Evolutionary conservation across 306 rosid genomes (phyloP).

Genomic region (Castanea mollissima): DNA sequence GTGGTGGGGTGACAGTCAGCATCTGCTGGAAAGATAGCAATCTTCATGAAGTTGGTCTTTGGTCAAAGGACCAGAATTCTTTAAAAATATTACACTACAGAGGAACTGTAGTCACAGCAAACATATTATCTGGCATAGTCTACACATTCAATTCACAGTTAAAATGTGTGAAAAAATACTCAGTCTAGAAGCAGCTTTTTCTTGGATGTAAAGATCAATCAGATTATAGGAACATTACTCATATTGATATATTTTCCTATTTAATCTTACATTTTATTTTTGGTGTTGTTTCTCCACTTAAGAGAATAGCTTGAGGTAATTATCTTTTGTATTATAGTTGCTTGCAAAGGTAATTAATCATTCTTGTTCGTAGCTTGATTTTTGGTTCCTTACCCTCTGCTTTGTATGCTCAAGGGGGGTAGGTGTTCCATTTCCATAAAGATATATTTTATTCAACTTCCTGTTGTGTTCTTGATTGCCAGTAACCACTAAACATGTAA

Average conservation of each 20-base stretch:
- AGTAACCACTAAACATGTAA: no score
- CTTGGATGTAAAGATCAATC: not conserved
- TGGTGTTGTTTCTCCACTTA: not conserved
- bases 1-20: slow-evolving; percentile 55
- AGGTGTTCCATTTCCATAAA: no score
- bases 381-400: no score
- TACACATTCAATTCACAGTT: slow-evolving; percentile 38
- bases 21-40: slow-evolving; percentile 57
- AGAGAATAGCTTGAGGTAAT: not conserved
- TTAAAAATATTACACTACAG: slow-evolving; percentile 35
- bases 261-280: not conserved
- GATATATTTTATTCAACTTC: not conserved
- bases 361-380: not conserved
- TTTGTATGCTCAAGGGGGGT: no score
- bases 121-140: slow-evolving; percentile 26
- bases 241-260: not conserved
- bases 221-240: not conserved
- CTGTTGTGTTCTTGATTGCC: not conserved
- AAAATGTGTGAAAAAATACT: slow-evolving; percentile 24
- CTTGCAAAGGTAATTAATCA: not conserved
- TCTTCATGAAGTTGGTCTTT: slow-evolving; percentile 41
- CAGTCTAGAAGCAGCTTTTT: slow-evolving; percentile 9
- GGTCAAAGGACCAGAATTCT: slow-evolving; percentile 24
- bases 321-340: not conserved
- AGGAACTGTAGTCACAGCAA: slow-evolving; percentile 30